Evolutionary conservation across 192 early-diverging fungal species (phyloP).

Genomic region (Coemansia asiatica): DNA sequence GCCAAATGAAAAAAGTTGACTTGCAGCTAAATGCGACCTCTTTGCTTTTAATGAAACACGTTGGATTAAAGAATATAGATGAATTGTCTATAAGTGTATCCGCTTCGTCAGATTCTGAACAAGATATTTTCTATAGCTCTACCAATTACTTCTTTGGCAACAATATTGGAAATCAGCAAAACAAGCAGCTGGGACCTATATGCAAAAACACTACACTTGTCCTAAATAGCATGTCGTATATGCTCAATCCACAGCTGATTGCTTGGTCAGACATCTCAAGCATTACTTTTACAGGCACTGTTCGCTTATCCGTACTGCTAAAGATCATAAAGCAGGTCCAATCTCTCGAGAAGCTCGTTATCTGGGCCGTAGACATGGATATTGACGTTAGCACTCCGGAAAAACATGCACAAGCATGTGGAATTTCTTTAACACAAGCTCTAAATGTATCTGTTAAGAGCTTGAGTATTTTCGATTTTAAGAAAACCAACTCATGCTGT

Average conservation of each 20-base stretch:
- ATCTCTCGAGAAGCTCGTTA: not conserved
- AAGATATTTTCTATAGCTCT: not conserved
- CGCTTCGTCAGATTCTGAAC: not conserved
- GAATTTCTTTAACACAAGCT: not conserved
- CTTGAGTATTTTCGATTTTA: not conserved
- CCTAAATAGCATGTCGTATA: not conserved
- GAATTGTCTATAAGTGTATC: not conserved
- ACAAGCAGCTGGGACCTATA: not conserved
- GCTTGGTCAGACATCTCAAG: not conserved
- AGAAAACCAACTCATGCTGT: not conserved
- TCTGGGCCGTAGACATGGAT: slow-evolving; percentile 1
- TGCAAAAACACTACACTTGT: not conserved
- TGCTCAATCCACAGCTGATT: not conserved
- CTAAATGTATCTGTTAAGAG: not conserved
- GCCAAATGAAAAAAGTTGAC: not conserved
- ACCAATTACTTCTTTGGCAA: not conserved
- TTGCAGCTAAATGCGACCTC: not conserved
- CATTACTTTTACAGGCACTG: not conserved
- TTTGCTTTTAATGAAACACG: not conserved
- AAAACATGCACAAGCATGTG: not conserved
- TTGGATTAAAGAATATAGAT: not conserved
- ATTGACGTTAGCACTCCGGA: not conserved
- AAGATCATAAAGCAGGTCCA: not conserved
- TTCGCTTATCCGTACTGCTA: not conserved
- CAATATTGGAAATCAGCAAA: not conserved